Evolutionary conservation across 805 yeast genomes (phyloP).

Genomic region (Jamesozyma hellenica): DNA sequence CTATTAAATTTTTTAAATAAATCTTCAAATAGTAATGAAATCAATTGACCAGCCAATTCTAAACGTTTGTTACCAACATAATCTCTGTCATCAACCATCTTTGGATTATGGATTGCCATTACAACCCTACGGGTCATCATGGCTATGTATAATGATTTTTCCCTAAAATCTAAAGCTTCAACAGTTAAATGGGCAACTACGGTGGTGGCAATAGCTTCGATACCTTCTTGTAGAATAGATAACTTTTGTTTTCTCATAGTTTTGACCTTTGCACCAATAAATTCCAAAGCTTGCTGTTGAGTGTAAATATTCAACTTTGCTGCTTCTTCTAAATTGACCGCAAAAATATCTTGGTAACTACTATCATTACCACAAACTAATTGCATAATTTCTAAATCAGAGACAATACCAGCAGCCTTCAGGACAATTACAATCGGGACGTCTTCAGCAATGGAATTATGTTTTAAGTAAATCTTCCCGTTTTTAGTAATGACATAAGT

Average conservation of each 20-base stretch:
- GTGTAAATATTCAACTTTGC: constrained; percentile 77
- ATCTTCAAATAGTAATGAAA: constrained; percentile 92
- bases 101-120: constrained; percentile 89
- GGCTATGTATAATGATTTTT: constrained; percentile 88
- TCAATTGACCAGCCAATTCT: constrained; percentile 93
- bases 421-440: constrained; percentile 86
- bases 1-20: constrained; percentile 91
- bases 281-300: constrained; percentile 88
- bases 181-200: constrained; percentile 92
- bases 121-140: constrained; percentile 94
- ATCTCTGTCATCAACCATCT: constrained; percentile 96
- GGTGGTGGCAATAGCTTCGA: constrained; percentile 92
- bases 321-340: constrained; percentile 89
- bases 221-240: constrained; percentile 80
- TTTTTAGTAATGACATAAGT: constrained; percentile 92
- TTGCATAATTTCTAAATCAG: constrained; percentile 89
- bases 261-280: constrained; percentile 82
- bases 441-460: constrained; percentile 91
- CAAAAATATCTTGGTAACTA: constrained; percentile 82
- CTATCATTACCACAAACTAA: constrained; percentile 87
- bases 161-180: constrained; percentile 74
- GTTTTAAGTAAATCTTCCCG: constrained; percentile 81
- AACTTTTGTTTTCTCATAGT: constrained; percentile 87
- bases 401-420: constrained; percentile 89
- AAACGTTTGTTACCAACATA: constrained; percentile 96